phyloP scores from a whole-genome alignment of 352 stramenopile genomes.

The Phytophthora pisi region DNA sequence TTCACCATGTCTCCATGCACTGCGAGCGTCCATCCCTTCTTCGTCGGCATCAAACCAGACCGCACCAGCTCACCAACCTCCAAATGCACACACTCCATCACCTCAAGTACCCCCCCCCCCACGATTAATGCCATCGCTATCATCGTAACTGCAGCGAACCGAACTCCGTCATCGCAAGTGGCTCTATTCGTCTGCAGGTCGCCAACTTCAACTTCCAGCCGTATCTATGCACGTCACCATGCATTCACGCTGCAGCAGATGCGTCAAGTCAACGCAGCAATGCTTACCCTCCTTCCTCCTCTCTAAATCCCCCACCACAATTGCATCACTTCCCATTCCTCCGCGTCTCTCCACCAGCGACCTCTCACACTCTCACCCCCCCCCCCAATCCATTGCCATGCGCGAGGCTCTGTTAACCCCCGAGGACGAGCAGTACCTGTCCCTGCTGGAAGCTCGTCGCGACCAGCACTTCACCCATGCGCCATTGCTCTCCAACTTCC shows the following conservation, averaged over 20 bases:
- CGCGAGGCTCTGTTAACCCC: conserved; percentile 46
- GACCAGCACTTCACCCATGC: conserved; percentile 41
- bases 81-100: neutral
- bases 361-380: neutral
- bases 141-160: neutral
- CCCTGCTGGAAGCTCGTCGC: conserved; percentile 51
- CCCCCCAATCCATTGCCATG: conserved; percentile 25
- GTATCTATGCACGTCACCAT: conserved; percentile 27
- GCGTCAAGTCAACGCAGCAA: conserved; percentile 22
- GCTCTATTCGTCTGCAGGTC: conserved; percentile 31
- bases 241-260: conserved; percentile 16
- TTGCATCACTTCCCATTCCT: neutral
- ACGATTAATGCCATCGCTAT: neutral
- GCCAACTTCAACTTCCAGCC: conserved; percentile 28
- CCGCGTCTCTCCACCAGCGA: neutral
- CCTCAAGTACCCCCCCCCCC: neutral
- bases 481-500: conserved; percentile 53
- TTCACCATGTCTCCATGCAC: neutral
- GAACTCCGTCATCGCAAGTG: conserved; percentile 8
- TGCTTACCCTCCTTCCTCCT: conserved; percentile 18
- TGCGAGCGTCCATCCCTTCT: neutral
- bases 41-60: neutral
- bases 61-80: neutral
- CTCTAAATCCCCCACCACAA: neutral
- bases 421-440: conserved; percentile 52